phyloP scores from a whole-genome alignment of 495 filamentous ascomycete species.

The Glarea lozoyensis region DNA sequence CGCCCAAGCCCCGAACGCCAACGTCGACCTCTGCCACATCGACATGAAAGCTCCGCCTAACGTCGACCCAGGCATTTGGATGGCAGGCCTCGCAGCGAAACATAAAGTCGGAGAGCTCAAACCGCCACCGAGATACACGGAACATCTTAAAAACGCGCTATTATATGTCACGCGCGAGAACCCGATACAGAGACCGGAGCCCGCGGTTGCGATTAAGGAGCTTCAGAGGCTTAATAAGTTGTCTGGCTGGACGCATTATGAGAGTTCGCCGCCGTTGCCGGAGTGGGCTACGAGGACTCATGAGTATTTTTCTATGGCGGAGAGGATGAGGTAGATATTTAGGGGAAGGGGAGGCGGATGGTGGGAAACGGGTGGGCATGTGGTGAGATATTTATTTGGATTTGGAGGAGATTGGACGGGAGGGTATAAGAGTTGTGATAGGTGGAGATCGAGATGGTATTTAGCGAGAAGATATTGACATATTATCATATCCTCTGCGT shows the following conservation, averaged over 20 bases:
- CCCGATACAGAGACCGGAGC: not conserved
- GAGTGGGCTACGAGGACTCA: conserved; percentile 7
- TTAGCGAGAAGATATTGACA: too few relatives aligned
- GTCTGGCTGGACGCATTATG: not conserved
- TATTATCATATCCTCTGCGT: too few relatives aligned
- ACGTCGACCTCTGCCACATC: not conserved
- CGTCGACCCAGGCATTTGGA: not conserved
- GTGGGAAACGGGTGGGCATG: too few relatives aligned
- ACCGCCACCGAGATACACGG: not conserved
- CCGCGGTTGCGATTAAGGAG: not conserved
- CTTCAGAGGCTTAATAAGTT: not conserved
- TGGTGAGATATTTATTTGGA: too few relatives aligned
- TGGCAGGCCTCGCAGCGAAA: not conserved
- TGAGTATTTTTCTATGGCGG: conserved; percentile 4
- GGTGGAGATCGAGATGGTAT: too few relatives aligned
- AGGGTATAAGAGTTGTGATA: too few relatives aligned
- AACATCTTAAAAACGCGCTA: conserved; percentile 2
- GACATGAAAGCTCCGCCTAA: not conserved
- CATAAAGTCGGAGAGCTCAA: not conserved
- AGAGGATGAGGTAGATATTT: not conserved
- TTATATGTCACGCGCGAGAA: not conserved
- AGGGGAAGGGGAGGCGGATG: not conserved
- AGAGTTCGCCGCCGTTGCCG: conserved; percentile 1
- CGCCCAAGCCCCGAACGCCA: not conserved
- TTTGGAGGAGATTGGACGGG: too few relatives aligned